Conservation (phyloP, 805 yeast species). For the Clavispora phyllophila region DNA sequence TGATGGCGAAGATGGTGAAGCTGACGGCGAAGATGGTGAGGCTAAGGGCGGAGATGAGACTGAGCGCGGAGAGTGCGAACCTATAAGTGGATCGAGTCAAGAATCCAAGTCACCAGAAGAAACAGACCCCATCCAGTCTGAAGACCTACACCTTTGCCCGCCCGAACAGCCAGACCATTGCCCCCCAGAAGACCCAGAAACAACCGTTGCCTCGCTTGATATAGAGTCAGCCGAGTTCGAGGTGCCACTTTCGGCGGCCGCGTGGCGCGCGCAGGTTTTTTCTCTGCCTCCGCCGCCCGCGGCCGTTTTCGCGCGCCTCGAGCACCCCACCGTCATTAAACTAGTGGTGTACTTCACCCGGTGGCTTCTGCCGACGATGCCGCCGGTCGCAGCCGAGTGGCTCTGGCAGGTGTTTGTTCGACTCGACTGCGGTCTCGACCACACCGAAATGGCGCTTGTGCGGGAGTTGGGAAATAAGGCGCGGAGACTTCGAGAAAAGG, state of each 20-base stretch:
- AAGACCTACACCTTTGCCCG: too few relatives aligned
- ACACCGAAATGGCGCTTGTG: conserved; percentile 28
- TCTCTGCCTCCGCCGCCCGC: conserved; percentile 26
- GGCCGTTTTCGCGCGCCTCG: conserved; percentile 18
- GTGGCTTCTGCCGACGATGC: conserved; percentile 32
- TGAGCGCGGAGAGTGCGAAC: too few relatives aligned
- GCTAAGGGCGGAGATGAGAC: too few relatives aligned
- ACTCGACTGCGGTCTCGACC: conserved; percentile 31
- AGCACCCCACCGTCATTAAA: conserved; percentile 29
- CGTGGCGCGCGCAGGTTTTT: conserved; percentile 30
- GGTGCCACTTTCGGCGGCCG: conserved; percentile 21
- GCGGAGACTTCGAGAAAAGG: conserved; percentile 18
- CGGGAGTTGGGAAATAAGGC: conserved; percentile 39
- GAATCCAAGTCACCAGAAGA: too few relatives aligned
- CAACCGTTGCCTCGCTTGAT: too few relatives aligned
- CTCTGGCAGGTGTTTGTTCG: conserved; percentile 30
- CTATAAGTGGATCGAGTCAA: too few relatives aligned
- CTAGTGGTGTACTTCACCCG: conserved; percentile 30
- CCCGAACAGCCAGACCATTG: too few relatives aligned
- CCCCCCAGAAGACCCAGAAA: too few relatives aligned
- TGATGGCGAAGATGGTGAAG: too few relatives aligned
- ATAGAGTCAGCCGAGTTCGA: too few relatives aligned
- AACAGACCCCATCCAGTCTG: too few relatives aligned
- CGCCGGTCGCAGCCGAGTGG: conserved; percentile 29
- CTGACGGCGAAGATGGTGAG: too few relatives aligned